phyloP scores from a whole-genome alignment of 2,329 filamentous ascomycete genomes.

The Hypoxylon rubiginosum region DNA sequence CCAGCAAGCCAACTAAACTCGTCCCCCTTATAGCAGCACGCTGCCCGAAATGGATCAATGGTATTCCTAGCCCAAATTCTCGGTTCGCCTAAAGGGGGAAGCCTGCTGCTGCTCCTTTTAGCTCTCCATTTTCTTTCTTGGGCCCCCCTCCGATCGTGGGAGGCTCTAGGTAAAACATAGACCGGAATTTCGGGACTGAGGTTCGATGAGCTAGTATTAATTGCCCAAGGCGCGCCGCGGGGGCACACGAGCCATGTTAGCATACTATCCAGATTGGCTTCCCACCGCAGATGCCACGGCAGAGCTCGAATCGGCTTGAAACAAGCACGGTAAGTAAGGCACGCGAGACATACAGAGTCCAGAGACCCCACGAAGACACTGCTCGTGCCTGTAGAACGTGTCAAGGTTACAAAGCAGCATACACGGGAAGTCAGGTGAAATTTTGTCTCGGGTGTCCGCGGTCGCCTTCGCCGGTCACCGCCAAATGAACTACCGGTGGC shows the following conservation, averaged over 20 bases:
- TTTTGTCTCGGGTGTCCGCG: conserved; percentile 31
- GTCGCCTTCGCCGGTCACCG: conserved; percentile 26
- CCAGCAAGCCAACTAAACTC: background rate
- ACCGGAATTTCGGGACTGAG: conserved; percentile 25
- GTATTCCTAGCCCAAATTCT: conserved; percentile 9
- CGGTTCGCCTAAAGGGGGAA: conserved; percentile 28
- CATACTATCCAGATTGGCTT: conserved; percentile 28
- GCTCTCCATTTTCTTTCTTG: conserved; percentile 7
- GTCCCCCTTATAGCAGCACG: conserved; percentile 17
- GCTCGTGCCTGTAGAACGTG: conserved; percentile 33
- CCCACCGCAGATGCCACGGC: conserved; percentile 34
- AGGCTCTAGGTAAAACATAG: conserved; percentile 18
- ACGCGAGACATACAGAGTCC: conserved; percentile 33
- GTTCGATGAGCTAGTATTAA: conserved; percentile 19
- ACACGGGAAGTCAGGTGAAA: conserved; percentile 17
- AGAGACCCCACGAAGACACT: background rate
- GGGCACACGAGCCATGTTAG: conserved; percentile 32
- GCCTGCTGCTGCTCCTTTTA: conserved; percentile 14
- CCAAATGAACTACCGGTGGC: conserved; percentile 10
- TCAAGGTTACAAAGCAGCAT: conserved; percentile 22
- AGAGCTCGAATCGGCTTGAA: conserved; percentile 19
- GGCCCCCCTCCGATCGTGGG: conserved; percentile 14
- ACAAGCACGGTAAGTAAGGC: conserved; percentile 25
- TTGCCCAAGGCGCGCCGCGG: conserved; percentile 12
- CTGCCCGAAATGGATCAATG: conserved; percentile 18